Percentiles rank a stretch among this genome's conserved stretches.
Evolutionary conservation across 768 basidiomycete species (phyloP).

Genomic region (Royoungia palumana): DNA sequence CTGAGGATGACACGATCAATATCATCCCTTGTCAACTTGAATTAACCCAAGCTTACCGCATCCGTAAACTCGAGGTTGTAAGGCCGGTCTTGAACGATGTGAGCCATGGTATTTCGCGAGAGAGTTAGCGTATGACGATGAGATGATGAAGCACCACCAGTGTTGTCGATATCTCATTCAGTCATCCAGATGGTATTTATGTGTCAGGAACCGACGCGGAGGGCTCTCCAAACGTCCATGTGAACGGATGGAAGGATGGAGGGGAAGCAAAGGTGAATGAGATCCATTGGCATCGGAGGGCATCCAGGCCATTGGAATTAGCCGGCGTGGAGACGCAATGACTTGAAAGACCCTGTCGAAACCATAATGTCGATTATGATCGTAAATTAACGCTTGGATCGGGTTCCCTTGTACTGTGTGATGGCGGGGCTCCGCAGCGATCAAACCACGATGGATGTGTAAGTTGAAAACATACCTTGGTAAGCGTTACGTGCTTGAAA

Average conservation of each 20-base stretch:
- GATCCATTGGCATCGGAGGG: conserved; percentile 16
- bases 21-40: not conserved
- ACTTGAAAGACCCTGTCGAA: conserved; percentile 8
- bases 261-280: not conserved
- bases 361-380: not conserved
- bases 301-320: conserved; percentile 11
- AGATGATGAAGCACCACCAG: not conserved
- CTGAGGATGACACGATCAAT: conserved; percentile 5
- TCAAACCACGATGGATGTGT: not conserved
- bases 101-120: conserved; percentile 3
- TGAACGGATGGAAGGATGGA: conserved; percentile 17
- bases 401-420: conserved; percentile 5
- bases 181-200: conserved; percentile 18
- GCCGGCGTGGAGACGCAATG: conserved; percentile 3
- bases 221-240: conserved; percentile 17
- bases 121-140: not conserved
- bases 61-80: conserved; percentile 14
- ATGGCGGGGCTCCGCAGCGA: not conserved
- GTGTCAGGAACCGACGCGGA: conserved; percentile 7
- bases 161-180: conserved; percentile 8
- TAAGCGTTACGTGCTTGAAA: conserved; percentile 5
- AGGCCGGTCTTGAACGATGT: not conserved
- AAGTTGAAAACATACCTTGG: conserved; percentile 3
- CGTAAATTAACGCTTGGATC: conserved; percentile 2
- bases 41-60: conserved; percentile 1